A percentile compares a stretch with the other conserved stretches of the same genome.
These are phyloP conservation scores for Cordyceps pruinosa DNA, from an alignment of 2,329 filamentous ascomycete species.

Conservation along the genomic window DNA sequence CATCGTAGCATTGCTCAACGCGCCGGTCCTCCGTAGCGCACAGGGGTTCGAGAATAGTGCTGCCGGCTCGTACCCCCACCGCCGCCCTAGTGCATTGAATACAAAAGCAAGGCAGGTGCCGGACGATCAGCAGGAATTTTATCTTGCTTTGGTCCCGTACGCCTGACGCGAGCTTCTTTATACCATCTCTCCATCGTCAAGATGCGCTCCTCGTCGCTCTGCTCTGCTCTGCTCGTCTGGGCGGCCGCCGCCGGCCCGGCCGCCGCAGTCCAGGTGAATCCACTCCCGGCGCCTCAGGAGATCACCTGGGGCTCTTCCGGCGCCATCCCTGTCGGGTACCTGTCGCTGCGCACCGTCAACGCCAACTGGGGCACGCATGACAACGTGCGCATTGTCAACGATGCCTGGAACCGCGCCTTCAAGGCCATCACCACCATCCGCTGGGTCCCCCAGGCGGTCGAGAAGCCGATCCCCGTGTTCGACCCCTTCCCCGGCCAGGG, in stretches of 20 bases:
- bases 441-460: conserved; percentile 47
- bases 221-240: not conserved
- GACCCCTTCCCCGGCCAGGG: conserved; percentile 41
- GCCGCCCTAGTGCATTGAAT: not conserved
- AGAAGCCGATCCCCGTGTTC: conserved; percentile 44
- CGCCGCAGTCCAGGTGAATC: conserved; percentile 20
- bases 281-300: conserved; percentile 21
- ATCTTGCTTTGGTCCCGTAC: not conserved
- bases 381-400: conserved; percentile 26
- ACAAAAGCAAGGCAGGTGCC: conserved; percentile 1
- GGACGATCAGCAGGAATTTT: not conserved
- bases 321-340: conserved; percentile 15
- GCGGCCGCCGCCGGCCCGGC: not conserved
- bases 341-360: conserved; percentile 16
- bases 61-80: not conserved
- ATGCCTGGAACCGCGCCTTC: conserved; percentile 45
- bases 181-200: not conserved
- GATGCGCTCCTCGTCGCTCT: conserved; percentile 7
- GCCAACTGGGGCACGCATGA: conserved; percentile 11
- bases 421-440: conserved; percentile 39
- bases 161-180: not conserved
- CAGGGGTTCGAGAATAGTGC: not conserved
- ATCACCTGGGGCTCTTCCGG: conserved; percentile 21
- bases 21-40: not conserved
- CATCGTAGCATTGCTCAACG: no score